A percentile compares a stretch with the other conserved stretches of the same genome.
Conservation (phyloP, 2,329 filamentous ascomycete genomes). For the Falciphora oryzae region DNA sequence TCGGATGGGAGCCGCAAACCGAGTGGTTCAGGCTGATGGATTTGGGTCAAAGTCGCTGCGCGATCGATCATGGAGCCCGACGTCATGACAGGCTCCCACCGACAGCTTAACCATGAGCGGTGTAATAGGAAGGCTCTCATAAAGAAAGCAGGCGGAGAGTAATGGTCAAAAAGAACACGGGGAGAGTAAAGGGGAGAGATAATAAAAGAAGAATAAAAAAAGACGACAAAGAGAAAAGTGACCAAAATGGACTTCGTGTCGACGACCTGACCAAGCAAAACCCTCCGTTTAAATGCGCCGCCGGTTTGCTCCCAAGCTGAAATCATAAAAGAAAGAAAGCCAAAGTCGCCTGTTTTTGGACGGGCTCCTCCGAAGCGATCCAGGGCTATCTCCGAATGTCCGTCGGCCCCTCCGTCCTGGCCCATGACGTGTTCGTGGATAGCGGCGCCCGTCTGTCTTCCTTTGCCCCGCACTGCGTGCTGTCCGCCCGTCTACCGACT, state of each 20-base stretch:
- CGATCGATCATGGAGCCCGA: no score
- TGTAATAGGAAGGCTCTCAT: no score
- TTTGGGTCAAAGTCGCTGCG: background rate
- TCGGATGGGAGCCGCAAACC: no score
- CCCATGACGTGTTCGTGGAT: background rate
- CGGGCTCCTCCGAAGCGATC: background rate
- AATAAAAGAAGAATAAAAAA: background rate
- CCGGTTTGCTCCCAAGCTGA: background rate
- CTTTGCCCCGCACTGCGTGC: background rate
- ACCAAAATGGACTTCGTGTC: constrained; percentile 1
- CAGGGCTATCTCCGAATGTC: background rate
- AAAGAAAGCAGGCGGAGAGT: background rate
- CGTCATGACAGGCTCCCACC: background rate
- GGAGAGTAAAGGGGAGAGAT: background rate
- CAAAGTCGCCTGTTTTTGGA: background rate
- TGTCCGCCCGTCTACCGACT: background rate
- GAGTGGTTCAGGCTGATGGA: no score
- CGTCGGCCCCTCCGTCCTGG: background rate
- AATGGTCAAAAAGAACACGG: background rate
- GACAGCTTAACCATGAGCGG: no score
- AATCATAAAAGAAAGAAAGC: background rate
- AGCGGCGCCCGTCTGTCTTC: background rate
- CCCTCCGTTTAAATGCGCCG: constrained; percentile 7
- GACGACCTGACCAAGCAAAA: background rate
- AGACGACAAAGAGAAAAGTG: background rate